A percentile compares a stretch with the other conserved stretches of the same genome.
Evolutionary conservation across 768 basidiomycete genomes (phyloP).

Genomic region (Serendipita indica): DNA sequence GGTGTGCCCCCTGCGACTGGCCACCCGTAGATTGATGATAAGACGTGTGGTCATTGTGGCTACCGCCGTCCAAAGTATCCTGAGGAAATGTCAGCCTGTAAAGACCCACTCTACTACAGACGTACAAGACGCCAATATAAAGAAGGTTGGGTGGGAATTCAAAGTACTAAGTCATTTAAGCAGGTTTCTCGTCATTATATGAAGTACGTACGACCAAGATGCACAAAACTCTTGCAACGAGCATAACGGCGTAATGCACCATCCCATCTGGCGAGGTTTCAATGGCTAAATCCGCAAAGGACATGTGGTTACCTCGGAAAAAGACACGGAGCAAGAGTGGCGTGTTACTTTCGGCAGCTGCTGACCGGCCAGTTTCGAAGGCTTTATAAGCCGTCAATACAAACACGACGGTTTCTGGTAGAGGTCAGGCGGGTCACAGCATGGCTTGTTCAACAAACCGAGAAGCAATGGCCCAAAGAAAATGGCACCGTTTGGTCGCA

Average conservation of each 20-base stretch:
- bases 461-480: not conserved
- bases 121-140: not conserved
- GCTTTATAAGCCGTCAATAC: not conserved
- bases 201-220: constrained; percentile 2
- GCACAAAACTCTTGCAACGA: not conserved
- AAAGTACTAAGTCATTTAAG: not conserved
- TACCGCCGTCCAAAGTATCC: not conserved
- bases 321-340: not conserved
- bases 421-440: not conserved
- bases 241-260: not conserved
- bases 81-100: not conserved
- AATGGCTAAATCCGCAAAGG: not conserved
- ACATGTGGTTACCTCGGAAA: not conserved
- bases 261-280: not conserved
- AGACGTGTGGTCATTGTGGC: not conserved
- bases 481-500: not conserved
- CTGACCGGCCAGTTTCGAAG: not conserved
- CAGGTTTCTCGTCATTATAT: not conserved
- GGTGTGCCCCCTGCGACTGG: not conserved
- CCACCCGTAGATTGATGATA: not conserved
- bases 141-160: not conserved
- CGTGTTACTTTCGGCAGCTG: not conserved
- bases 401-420: constrained; percentile 3
- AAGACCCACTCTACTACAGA: not conserved
- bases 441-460: not conserved